phyloP scores from a whole-genome alignment of 495 filamentous ascomycete species.

The Trichocladium uniseriatum region DNA sequence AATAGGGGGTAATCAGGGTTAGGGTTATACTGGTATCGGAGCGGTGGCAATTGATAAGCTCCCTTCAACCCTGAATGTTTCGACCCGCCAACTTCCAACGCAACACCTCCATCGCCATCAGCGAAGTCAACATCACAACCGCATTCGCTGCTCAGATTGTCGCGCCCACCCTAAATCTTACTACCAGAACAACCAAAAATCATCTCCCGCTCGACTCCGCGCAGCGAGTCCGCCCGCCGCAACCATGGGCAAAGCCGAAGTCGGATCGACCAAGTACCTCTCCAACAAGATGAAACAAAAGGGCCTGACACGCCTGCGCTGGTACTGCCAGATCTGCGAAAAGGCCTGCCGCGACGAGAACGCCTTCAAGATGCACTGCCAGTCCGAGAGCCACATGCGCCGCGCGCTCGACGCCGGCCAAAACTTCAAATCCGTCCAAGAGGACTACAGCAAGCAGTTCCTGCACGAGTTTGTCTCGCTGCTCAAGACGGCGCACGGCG shows the following conservation, averaged over 20 bases:
- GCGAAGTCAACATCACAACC: too few species aligned
- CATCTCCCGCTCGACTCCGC: constrained; percentile 18
- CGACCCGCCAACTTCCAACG: too few species aligned
- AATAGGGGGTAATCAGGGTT: too few species aligned
- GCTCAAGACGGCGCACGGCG: constrained; percentile 69
- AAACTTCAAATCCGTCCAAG: constrained; percentile 63
- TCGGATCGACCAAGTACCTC: constrained; percentile 75
- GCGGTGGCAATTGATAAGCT: too few species aligned
- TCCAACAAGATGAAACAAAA: constrained; percentile 85
- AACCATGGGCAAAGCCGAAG: constrained; percentile 90
- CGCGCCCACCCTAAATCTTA: too few species aligned
- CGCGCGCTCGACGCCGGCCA: constrained; percentile 80
- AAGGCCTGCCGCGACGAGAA: constrained; percentile 59
- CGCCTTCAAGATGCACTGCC: constrained; percentile 71
- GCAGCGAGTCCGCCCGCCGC: constrained; percentile 13
- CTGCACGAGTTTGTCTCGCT: constrained; percentile 66
- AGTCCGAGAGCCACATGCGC: constrained; percentile 73
- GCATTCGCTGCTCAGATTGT: too few species aligned
- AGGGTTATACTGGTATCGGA: too few species aligned
- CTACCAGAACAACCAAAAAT: too few species aligned
- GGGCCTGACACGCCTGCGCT: constrained; percentile 75
- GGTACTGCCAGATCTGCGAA: constrained; percentile 65
- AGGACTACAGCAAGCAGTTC: constrained; percentile 70
- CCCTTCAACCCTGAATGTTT: too few species aligned
- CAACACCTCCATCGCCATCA: too few species aligned